Evolutionary conservation across 768 basidiomycete genomes (phyloP).

Genomic region (Exidia glandulosa): DNA sequence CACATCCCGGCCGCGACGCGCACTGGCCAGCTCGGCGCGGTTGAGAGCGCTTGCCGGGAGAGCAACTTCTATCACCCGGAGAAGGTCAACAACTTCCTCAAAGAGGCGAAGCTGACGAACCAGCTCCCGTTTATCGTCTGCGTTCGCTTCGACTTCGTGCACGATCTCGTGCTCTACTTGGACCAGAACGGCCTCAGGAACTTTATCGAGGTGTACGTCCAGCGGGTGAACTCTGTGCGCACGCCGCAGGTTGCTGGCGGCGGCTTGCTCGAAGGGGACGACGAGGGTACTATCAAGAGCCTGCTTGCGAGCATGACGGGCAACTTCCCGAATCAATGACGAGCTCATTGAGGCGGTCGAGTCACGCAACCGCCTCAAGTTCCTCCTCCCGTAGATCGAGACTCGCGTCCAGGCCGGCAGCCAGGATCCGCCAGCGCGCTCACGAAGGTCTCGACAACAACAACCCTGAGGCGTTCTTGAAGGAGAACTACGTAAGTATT

Average conservation of each 20-base stretch:
- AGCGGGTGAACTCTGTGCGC: constrained; percentile 91
- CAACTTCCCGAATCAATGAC: constrained; percentile 93
- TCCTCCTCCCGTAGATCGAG: constrained; percentile 97
- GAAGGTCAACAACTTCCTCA: constrained; percentile 99
- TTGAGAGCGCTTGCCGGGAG: constrained; percentile 96
- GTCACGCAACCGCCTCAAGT: constrained; percentile 87
- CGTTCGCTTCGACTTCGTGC: constrained; percentile 99
- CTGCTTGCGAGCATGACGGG: constrained; percentile 91
- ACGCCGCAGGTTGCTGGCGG: constrained; percentile 98
- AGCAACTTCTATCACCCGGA: constrained; percentile 97
- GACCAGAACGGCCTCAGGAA: constrained; percentile 95
- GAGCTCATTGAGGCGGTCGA: constrained; percentile 97
- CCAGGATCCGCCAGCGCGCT: constrained; percentile 92
- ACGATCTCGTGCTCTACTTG: constrained; percentile 94
- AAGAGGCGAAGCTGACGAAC: constrained; percentile 92
- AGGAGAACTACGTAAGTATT: constrained; percentile 86
- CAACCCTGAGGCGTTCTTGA: constrained; percentile 95
- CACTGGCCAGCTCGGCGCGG: constrained; percentile 96
- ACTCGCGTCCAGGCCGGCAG: constrained; percentile 83
- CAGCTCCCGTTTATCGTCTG: constrained; percentile 99
- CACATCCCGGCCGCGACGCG: constrained; percentile 98
- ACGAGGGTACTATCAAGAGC: constrained; percentile 89
- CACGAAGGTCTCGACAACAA: constrained; percentile 98
- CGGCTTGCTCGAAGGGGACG: constrained; percentile 93
- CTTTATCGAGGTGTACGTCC: constrained; percentile 99